phyloP scores from a whole-genome alignment of 257 asterid species.

The Eucommia ulmoides region DNA sequence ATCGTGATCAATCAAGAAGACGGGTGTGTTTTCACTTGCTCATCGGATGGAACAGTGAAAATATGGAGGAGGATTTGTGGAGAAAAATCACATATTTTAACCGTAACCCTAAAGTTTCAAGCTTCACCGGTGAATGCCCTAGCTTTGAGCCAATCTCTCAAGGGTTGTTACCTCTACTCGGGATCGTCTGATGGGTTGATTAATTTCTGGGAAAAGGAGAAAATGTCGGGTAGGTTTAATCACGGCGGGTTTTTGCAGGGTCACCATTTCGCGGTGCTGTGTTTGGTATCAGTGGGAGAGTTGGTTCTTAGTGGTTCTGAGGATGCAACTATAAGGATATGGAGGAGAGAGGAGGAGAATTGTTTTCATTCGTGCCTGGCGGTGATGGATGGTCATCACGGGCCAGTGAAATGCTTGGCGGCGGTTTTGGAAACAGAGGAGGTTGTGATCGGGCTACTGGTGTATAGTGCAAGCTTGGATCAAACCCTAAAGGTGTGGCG shows the following conservation, averaged over 20 bases:
- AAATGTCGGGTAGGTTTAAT: conserved; percentile 46
- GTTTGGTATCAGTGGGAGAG: conserved; percentile 43
- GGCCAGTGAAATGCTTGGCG: conserved; percentile 66
- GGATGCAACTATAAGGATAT: conserved; percentile 58
- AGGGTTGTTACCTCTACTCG: conserved; percentile 37
- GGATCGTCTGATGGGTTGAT: conserved; percentile 70
- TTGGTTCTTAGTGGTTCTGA: conserved; percentile 60
- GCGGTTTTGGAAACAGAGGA: conserved; percentile 36
- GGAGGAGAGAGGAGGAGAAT: conserved; percentile 57
- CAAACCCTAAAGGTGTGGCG: conserved; percentile 71
- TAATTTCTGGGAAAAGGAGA: conserved; percentile 64
- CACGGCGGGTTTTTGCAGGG: conserved; percentile 60
- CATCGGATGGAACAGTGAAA: conserved; percentile 56
- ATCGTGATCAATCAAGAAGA: conserved; percentile 42
- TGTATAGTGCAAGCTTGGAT: conserved; percentile 59
- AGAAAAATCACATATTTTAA: conserved; percentile 47
- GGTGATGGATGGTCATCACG: conserved; percentile 69
- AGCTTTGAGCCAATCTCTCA: conserved; percentile 18
- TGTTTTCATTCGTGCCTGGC: conserved; percentile 48
- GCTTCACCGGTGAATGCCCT: conserved; percentile 58
- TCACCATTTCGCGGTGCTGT: conserved; percentile 53
- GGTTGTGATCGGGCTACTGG: conserved; percentile 27
- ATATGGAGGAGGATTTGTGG: conserved; percentile 50
- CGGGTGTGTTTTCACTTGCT: conserved; percentile 56
- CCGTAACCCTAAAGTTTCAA: conserved; percentile 52